Base-by-base conservation (phyloP, 108 stramenopile genomes). In the Cyclotella sp. region DNA sequence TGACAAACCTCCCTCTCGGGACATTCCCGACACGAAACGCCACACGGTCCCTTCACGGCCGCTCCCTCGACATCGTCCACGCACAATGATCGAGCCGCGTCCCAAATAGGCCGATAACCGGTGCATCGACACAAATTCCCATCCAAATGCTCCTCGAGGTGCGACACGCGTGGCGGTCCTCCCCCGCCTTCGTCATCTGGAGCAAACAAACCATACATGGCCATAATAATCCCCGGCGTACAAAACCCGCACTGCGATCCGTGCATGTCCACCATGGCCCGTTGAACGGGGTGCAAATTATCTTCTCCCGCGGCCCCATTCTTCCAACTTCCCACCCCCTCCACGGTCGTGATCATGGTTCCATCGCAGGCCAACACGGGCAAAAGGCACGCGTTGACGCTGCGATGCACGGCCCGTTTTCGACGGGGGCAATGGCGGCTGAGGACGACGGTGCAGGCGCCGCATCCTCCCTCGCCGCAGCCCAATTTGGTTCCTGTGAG, bases 171-270 rank as follows among this genome's bases (percentile, higher is more conserved):
- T 24, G 68, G 29, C 18, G 44, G 52, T n/a, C 22, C 46, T 10
- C 21, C 28, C 1, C 27, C 21, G 41, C 44, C 53, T 19, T 68
- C 47, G 3, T 28, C 21, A 4, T 49, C 43, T 43, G 43, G 9
- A 26, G 93, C 87, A 72, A 97, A 85, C 12, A 97, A 63, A 22
- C 95, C 82, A 77, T 97, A 98, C 46, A 98, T 62, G 11, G 95
- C 87, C 82, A 97, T 94, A 57, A 97, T 87, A 53, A 98, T 97
- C 41, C 98, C 98, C 13, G 98, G 98, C 28, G 98, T 98, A 72
- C 98, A 98, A 80, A 94, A 98, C 29, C 96, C 98, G 77, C 98
- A 98, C 79, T 98, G 98, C 10, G 93, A 94, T 18, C 97, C 98
- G 72, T 98, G 98, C 86, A 94, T 66, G 59, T 94, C 92, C 27